A percentile compares a stretch with the other conserved stretches of the same genome.
These are phyloP conservation scores for Geotrichum armillariae DNA, from an alignment of 1,139 yeast species.

Conservation along the genomic window DNA sequence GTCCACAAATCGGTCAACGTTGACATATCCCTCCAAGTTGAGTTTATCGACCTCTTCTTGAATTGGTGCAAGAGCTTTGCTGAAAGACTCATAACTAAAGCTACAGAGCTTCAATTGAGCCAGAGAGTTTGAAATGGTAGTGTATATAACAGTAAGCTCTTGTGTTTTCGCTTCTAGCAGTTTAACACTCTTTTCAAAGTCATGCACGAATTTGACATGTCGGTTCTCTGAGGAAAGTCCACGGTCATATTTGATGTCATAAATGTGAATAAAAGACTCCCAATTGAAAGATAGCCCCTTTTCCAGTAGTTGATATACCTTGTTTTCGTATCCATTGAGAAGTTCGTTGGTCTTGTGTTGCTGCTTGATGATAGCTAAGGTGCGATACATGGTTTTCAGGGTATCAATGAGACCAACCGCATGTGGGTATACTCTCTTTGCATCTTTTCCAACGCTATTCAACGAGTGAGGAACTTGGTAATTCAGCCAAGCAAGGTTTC, in stretches of 20 bases:
- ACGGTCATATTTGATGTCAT: constrained; percentile 40
- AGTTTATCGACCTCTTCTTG: constrained; percentile 48
- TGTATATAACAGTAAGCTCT: constrained; percentile 29
- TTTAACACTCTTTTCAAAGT: constrained; percentile 45
- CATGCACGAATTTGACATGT: constrained; percentile 44
- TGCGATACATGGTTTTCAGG: constrained; percentile 38
- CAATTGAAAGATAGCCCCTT: constrained; percentile 49
- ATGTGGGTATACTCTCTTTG: constrained; percentile 55
- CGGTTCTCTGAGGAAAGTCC: constrained; percentile 42
- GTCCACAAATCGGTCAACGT: constrained; percentile 43
- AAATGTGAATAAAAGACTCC: constrained; percentile 55
- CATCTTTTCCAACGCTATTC: constrained; percentile 46
- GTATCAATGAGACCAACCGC: constrained; percentile 58
- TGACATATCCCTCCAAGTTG: constrained; percentile 45
- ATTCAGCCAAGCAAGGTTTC: constrained; percentile 53
- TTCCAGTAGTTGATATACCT: constrained; percentile 38
- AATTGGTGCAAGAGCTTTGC: constrained; percentile 36
- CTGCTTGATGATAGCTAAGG: constrained; percentile 31
- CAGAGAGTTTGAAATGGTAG: constrained; percentile 30
- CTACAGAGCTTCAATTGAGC: constrained; percentile 37
- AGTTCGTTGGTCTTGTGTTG: constrained; percentile 48
- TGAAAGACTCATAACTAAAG: constrained; percentile 33
- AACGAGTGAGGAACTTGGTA: constrained; percentile 60
- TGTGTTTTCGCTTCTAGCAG: constrained; percentile 43
- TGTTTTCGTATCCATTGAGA: constrained; percentile 43